A percentile compares a stretch with the other conserved stretches of the same genome.
phyloP scores from a whole-genome alignment of 2,329 filamentous ascomycete genomes.

The Cercospora zeina region DNA sequence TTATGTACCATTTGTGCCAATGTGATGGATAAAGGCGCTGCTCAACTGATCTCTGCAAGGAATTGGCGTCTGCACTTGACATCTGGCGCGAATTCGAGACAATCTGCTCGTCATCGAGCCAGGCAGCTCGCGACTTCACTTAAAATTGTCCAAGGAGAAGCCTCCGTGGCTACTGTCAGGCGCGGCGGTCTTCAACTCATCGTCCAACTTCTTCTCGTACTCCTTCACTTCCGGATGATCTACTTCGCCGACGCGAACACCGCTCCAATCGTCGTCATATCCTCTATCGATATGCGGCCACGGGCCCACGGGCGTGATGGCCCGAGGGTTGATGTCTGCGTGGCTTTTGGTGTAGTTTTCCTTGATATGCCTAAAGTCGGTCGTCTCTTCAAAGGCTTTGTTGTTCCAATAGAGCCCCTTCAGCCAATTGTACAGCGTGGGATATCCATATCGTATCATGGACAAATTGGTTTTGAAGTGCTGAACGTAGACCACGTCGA shows the following conservation, averaged over 20 bases:
- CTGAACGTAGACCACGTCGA: constrained; percentile 64
- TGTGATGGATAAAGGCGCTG: background rate
- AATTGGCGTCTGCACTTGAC: background rate
- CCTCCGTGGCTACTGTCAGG: constrained; percentile 1
- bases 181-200: background rate
- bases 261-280: constrained; percentile 53
- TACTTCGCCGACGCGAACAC: constrained; percentile 52
- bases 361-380: constrained; percentile 67
- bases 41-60: background rate
- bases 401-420: constrained; percentile 60
- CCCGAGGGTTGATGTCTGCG: constrained; percentile 59
- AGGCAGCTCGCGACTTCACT: background rate
- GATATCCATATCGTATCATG: constrained; percentile 59
- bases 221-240: constrained; percentile 45
- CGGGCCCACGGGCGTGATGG: constrained; percentile 64
- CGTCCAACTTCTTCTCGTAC: constrained; percentile 36
- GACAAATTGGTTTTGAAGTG: constrained; percentile 68
- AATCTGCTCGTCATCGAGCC: background rate
- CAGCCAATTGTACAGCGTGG: constrained; percentile 61
- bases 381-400: constrained; percentile 59
- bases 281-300: constrained; percentile 59
- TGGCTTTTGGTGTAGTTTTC: constrained; percentile 67
- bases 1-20: background rate
- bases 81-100: background rate
- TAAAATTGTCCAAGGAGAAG: constrained; percentile 15